Percentiles rank a stretch among this genome's conserved stretches.
These are phyloP conservation scores for Escallonia rubra DNA, from an alignment of 129 eudicot species.

Conservation along the genomic window DNA sequence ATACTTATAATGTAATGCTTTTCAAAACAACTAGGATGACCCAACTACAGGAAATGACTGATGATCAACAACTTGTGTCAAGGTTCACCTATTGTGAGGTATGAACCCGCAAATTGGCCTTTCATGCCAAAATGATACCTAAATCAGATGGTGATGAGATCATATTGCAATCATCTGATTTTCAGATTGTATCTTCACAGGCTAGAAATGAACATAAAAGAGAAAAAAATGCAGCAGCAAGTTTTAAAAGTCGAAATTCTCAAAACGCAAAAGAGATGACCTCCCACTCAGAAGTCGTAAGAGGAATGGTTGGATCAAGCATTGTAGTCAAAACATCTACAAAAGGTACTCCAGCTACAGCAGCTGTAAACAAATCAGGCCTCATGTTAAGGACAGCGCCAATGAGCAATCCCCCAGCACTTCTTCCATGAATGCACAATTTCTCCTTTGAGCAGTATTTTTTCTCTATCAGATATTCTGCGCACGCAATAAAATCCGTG, in stretches of 20 bases:
- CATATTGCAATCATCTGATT: no score
- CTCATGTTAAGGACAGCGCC: constrained; percentile 93
- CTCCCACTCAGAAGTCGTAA: constrained; percentile 99
- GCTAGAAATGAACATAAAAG: no score
- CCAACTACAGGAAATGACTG: no score
- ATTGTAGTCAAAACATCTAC: constrained; percentile 95
- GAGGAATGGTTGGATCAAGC: constrained; percentile 98
- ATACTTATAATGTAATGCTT: no score
- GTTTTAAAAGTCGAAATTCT: not conserved
- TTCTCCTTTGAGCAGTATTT: constrained; percentile 85
- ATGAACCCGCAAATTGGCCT: no score
- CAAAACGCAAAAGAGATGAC: constrained; percentile 25
- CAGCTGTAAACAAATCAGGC: constrained; percentile 90
- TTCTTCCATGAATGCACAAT: constrained; percentile 86
- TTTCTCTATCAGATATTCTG: constrained; percentile 73
- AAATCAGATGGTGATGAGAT: no score
- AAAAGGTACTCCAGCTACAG: constrained; percentile 95
- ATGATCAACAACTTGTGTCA: no score
- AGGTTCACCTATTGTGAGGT: no score
- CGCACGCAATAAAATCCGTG: constrained; percentile 84
- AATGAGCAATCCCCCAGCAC: constrained; percentile 97
- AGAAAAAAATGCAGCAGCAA: no score
- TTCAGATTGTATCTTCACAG: no score
- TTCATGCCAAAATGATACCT: no score
- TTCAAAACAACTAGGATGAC: no score